phyloP scores from a whole-genome alignment of 2,329 filamentous ascomycete species.

The Venturiaceae sp. region DNA sequence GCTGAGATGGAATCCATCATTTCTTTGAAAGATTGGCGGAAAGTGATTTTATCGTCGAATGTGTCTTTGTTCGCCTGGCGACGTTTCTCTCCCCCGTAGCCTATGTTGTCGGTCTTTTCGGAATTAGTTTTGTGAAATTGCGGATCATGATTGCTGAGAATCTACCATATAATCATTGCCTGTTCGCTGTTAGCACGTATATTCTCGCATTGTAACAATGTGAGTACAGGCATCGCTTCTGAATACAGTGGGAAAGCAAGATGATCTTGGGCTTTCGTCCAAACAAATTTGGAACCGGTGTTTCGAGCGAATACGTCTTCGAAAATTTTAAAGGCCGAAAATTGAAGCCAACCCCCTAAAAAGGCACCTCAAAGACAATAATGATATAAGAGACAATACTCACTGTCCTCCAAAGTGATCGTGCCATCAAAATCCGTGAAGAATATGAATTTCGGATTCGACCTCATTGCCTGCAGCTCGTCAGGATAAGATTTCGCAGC shows the following conservation, averaged over 20 bases:
- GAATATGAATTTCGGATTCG: conserved; percentile 83
- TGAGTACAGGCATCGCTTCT: background rate
- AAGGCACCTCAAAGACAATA: background rate
- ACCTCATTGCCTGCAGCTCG: conserved; percentile 35
- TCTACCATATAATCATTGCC: conserved; percentile 56
- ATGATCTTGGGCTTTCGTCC: no score
- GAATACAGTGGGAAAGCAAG: background rate
- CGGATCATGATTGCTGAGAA: conserved; percentile 38
- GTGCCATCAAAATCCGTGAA: conserved; percentile 99
- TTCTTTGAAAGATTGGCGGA: conserved; percentile 77
- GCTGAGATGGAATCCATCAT: conserved; percentile 84
- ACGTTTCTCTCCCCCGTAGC: conserved; percentile 66
- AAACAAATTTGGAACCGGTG: no score
- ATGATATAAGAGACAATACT: conserved; percentile 20
- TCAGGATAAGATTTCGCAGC: background rate
- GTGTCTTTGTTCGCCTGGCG: conserved; percentile 66
- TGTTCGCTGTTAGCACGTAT: conserved; percentile 14
- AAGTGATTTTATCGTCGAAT: conserved; percentile 58
- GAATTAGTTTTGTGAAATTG: conserved; percentile 37
- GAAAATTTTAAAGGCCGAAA: background rate
- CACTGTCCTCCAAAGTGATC: conserved; percentile 66
- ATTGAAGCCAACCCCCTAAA: no score
- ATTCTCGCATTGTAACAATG: background rate
- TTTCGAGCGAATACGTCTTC: no score
- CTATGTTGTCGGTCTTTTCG: conserved; percentile 78